These are phyloP conservation scores for Tetracladium setigerum DNA, from an alignment of 495 filamentous ascomycete genomes.

Conservation along the genomic window DNA sequence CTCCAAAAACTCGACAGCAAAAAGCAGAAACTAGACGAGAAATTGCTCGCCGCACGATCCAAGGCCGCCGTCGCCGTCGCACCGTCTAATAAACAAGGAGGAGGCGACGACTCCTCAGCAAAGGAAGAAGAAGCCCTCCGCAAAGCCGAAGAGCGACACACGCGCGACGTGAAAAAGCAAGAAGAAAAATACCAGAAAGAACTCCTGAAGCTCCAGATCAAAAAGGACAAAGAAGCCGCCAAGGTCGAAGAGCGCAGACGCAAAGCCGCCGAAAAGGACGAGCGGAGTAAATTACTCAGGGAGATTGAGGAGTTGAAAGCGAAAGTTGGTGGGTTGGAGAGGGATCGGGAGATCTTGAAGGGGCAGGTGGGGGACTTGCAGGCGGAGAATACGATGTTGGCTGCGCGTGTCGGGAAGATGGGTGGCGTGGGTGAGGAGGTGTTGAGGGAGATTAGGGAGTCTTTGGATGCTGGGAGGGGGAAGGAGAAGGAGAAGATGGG, in stretches of 20 bases:
- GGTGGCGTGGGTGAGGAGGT: constrained; percentile 25
- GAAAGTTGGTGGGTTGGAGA: constrained; percentile 46
- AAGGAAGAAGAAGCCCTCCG: constrained; percentile 39
- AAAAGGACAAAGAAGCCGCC: constrained; percentile 49
- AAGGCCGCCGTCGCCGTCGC: too few species aligned
- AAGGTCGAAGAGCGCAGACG: constrained; percentile 51
- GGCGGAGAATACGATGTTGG: constrained; percentile 54
- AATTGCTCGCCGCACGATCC: constrained; percentile 48
- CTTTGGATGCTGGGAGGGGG: background rate
- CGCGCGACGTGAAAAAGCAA: constrained; percentile 49
- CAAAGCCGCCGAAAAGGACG: constrained; percentile 48
- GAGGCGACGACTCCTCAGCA: constrained; percentile 29
- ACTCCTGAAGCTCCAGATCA: constrained; percentile 53
- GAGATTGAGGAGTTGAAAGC: constrained; percentile 46
- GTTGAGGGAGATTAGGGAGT: constrained; percentile 24
- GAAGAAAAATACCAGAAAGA: constrained; percentile 59
- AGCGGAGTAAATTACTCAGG: constrained; percentile 34
- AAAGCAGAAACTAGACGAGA: constrained; percentile 61
- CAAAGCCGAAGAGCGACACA: constrained; percentile 52
- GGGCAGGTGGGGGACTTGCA: constrained; percentile 59
- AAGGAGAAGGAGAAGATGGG: constrained; percentile 1
- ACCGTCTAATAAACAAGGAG: too few species aligned
- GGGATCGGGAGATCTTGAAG: constrained; percentile 54
- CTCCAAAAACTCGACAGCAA: constrained; percentile 65
- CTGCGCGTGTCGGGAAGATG: constrained; percentile 40